These are phyloP conservation scores for Chenopodium formosanum DNA, from an alignment of 148 eudicot species.

Conservation along the genomic window DNA sequence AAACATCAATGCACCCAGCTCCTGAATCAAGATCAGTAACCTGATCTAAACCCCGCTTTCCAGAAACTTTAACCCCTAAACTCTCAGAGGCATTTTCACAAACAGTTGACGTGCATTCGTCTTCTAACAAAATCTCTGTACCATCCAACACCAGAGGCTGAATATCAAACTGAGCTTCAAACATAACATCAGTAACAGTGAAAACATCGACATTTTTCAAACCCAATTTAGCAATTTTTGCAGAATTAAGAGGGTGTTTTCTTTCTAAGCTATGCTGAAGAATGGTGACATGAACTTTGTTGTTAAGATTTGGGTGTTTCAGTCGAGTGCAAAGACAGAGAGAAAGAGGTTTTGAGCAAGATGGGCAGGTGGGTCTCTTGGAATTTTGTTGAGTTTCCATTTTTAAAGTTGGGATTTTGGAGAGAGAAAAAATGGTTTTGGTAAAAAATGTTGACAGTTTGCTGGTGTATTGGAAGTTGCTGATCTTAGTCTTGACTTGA, in stretches of 20 bases:
- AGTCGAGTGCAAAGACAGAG: constrained; percentile 66
- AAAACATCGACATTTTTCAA: constrained; percentile 49
- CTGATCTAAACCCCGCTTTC: constrained; percentile 23
- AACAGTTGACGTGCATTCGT: constrained; percentile 32
- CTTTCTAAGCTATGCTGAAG: constrained; percentile 76
- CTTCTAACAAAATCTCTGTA: constrained; percentile 14
- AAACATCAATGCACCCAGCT: constrained; percentile 6
- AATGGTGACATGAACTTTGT: constrained; percentile 61
- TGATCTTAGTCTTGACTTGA: constrained; percentile 11
- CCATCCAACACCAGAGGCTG: constrained; percentile 15
- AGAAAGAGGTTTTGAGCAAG: constrained; percentile 68
- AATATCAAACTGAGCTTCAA: constrained; percentile 50
- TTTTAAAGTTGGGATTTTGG: constrained; percentile 22
- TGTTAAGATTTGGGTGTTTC: constrained; percentile 53
- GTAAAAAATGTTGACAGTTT: constrained; percentile 21
- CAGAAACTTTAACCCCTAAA: constrained; percentile 9
- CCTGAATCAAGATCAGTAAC: constrained; percentile 16
- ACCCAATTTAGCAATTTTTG: constrained; percentile 67
- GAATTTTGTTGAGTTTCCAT: constrained; percentile 38
- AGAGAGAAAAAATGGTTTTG: background rate
- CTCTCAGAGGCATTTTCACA: constrained; percentile 38
- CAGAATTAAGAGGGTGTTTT: constrained; percentile 84
- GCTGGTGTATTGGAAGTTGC: constrained; percentile 6
- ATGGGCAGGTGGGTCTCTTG: constrained; percentile 75
- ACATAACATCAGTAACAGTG: constrained; percentile 64